Evolutionary conservation across 768 basidiomycete genomes (phyloP).

Genomic region (Boletus sp.): DNA sequence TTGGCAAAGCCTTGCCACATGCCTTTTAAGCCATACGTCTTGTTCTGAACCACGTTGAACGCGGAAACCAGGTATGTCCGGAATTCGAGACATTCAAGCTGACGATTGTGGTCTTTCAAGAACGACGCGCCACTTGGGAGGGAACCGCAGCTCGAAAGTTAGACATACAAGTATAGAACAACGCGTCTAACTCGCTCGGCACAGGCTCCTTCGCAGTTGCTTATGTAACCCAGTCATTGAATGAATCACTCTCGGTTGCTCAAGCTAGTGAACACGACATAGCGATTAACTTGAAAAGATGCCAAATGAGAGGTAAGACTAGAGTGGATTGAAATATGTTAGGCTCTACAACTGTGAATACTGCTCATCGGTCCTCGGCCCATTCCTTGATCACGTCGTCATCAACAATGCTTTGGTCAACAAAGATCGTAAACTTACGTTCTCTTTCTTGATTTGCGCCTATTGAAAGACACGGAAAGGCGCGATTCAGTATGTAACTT

Average conservation of each 20-base stretch:
- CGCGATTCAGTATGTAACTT: constrained; percentile 1
- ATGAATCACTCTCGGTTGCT: neutral
- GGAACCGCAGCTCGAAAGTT: neutral
- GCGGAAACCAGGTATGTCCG: constrained; percentile 67
- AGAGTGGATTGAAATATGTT: constrained; percentile 24
- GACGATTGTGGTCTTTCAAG: neutral
- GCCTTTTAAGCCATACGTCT: constrained; percentile 60
- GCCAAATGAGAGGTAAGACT: constrained; percentile 17
- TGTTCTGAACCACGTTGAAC: constrained; percentile 56
- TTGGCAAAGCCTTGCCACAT: constrained; percentile 64
- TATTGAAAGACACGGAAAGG: constrained; percentile 29
- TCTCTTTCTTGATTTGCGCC: constrained; percentile 99
- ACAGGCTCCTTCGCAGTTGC: constrained; percentile 1
- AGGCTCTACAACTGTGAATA: constrained; percentile 20
- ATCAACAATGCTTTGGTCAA: constrained; percentile 14
- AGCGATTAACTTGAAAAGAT: constrained; percentile 19
- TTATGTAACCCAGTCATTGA: constrained; percentile 19
- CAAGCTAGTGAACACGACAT: constrained; percentile 13
- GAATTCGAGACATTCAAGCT: constrained; percentile 50
- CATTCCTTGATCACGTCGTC: constrained; percentile 61
- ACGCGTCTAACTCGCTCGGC: neutral
- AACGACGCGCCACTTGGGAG: neutral
- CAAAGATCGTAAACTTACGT: constrained; percentile 53
- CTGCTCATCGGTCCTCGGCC: constrained; percentile 82
- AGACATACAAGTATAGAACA: neutral